Evolutionary conservation across 768 basidiomycete genomes (phyloP).

Genomic region (Rhodosporidiobolus sp.): DNA sequence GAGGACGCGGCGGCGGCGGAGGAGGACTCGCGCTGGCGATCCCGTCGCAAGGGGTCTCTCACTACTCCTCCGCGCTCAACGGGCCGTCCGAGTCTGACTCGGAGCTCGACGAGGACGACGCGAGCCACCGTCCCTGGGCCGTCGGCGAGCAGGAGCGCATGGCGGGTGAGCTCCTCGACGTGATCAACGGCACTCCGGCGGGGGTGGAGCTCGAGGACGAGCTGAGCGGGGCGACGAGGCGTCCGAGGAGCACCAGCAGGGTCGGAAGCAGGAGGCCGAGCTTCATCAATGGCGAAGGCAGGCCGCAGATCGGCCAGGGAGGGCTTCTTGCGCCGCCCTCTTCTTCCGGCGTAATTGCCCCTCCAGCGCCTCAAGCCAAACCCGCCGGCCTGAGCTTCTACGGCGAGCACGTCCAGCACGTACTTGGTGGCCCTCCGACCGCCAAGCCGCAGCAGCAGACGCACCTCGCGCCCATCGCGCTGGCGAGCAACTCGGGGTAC

Average conservation of each 20-base stretch:
- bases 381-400: not conserved
- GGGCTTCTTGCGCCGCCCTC: not conserved
- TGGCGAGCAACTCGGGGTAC: not conserved
- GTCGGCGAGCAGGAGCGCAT: conserved; percentile 35
- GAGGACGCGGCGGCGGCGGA: too few species aligned
- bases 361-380: not conserved
- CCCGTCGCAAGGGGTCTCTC: conserved; percentile 8
- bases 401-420: conserved; percentile 18
- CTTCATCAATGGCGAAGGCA: not conserved
- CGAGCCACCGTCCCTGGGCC: conserved; percentile 18
- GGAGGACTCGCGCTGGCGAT: conserved; percentile 1
- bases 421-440: not conserved
- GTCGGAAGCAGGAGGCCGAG: conserved; percentile 9
- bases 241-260: conserved; percentile 27
- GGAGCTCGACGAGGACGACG: conserved; percentile 33
- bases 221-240: conserved; percentile 32
- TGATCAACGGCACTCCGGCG: conserved; percentile 30
- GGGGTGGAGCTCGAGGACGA: conserved; percentile 34
- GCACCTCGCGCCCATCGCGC: not conserved
- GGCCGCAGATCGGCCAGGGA: not conserved
- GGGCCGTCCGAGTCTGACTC: conserved; percentile 30
- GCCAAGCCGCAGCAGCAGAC: not conserved
- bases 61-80: conserved; percentile 27
- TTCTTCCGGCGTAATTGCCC: too few species aligned
- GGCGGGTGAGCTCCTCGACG: conserved; percentile 35